Conservation (phyloP, 352 stramenopile genomes). For the Phytophthora tentaculata region DNA sequence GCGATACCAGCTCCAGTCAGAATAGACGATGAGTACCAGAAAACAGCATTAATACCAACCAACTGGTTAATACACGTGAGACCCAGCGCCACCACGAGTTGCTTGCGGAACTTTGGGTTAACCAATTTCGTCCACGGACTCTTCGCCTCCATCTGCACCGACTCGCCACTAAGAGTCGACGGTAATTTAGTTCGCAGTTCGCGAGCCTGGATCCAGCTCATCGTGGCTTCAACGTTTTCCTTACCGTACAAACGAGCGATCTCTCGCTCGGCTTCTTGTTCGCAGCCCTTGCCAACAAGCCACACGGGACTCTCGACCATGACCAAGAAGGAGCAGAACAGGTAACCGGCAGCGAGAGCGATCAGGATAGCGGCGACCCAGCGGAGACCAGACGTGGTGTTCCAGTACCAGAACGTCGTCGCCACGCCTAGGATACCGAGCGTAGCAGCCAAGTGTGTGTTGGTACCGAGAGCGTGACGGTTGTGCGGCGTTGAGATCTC, state of each 20-base stretch:
- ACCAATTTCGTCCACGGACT: slow-evolving; percentile 28
- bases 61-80: slow-evolving; percentile 58
- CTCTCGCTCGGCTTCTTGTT: slow-evolving; percentile 34
- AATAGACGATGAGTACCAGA: slow-evolving; percentile 68
- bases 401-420: slow-evolving; percentile 56
- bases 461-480: slow-evolving; percentile 40
- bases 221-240: slow-evolving; percentile 37
- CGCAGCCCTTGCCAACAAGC: slow-evolving; percentile 41
- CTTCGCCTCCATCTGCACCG: slow-evolving; percentile 13
- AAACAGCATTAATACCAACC: slow-evolving; percentile 68
- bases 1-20: slow-evolving; percentile 56
- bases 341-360: slow-evolving; percentile 33
- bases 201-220: slow-evolving; percentile 37
- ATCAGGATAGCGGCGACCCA: slow-evolving; percentile 55
- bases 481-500: slow-evolving; percentile 55
- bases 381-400: slow-evolving; percentile 52
- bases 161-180: slow-evolving; percentile 20
- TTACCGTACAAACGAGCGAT: slow-evolving; percentile 42
- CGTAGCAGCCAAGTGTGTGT: slow-evolving; percentile 51
- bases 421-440: slow-evolving; percentile 49
- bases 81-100: slow-evolving; percentile 48
- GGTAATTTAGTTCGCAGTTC: slow-evolving; percentile 32
- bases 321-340: slow-evolving; percentile 36
- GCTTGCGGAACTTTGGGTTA: slow-evolving; percentile 40
- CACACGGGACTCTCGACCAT: slow-evolving; percentile 57